Evolutionary conservation across 192 early-diverging fungal species (phyloP).

Genomic region (Entomortierella chlamydospora): DNA sequence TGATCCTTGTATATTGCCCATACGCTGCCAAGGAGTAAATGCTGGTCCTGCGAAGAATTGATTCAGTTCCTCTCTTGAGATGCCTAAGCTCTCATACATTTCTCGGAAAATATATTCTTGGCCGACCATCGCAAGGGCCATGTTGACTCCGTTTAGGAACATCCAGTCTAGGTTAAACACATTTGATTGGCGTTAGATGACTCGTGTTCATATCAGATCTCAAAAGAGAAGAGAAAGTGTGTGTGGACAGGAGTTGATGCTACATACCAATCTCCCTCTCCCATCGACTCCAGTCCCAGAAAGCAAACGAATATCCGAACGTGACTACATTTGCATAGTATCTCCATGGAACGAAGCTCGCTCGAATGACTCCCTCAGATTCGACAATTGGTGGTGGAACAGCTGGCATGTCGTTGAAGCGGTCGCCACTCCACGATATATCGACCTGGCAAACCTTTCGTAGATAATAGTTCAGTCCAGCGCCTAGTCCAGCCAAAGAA

Average conservation of each 20-base stretch:
- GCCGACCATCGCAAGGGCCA: conserved; percentile 44
- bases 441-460: conserved; percentile 41
- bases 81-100: conserved; percentile 39
- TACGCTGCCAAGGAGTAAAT: conserved; percentile 48
- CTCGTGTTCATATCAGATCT: no score
- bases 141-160: conserved; percentile 49
- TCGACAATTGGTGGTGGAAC: conserved; percentile 8
- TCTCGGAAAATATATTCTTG: conserved; percentile 45
- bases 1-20: conserved; percentile 48
- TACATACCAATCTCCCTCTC: conserved; percentile 40
- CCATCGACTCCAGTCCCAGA: conserved; percentile 53
- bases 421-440: conserved; percentile 51
- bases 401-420: conserved; percentile 24
- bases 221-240: no score
- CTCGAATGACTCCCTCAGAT: conserved; percentile 6
- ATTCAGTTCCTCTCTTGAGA: conserved; percentile 13
- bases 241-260: no score
- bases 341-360: conserved; percentile 49
- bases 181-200: not conserved
- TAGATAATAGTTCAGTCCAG: conserved; percentile 46
- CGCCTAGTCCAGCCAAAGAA: conserved; percentile 25
- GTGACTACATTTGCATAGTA: conserved; percentile 54
- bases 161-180: conserved; percentile 34
- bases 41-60: conserved; percentile 40
- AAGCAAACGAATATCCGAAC: conserved; percentile 45